phyloP scores from a whole-genome alignment of 208 protist genomes.

The Leishmania tropica region DNA sequence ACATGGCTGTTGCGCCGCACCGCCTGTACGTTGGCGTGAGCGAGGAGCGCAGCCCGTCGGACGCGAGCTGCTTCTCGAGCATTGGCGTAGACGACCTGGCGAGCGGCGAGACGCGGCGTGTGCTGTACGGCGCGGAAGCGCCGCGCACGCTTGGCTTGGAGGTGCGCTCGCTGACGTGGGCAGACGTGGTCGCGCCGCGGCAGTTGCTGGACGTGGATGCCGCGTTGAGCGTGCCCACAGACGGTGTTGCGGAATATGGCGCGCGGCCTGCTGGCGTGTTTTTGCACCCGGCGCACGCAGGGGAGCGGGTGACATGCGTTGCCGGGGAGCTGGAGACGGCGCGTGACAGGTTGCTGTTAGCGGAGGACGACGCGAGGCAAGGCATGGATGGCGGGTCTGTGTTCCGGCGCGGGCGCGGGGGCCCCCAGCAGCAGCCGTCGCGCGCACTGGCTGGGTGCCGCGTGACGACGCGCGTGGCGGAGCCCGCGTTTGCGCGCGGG shows the following conservation, averaged over 20 bases:
- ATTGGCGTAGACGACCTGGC: neutral
- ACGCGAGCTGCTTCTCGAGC: conserved; percentile 40
- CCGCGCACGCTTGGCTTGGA: conserved; percentile 11
- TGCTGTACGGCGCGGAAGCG: conserved; percentile 33
- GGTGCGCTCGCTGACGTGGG: conserved; percentile 25
- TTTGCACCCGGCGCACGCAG: conserved; percentile 31
- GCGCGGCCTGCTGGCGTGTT: conserved; percentile 18
- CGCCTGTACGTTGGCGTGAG: conserved; percentile 87
- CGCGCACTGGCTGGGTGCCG: conserved; percentile 56
- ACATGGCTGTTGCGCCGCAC: conserved; percentile 43
- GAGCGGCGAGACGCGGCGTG: conserved; percentile 9
- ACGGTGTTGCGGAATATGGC: neutral
- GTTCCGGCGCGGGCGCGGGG: conserved; percentile 34
- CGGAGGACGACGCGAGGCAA: conserved; percentile 19
- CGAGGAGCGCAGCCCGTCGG: conserved; percentile 54
- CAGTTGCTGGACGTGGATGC: neutral
- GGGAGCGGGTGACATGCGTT: conserved; percentile 39
- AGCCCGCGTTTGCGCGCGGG: conserved; percentile 50
- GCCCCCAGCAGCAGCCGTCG: conserved; percentile 40
- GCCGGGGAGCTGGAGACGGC: conserved; percentile 33
- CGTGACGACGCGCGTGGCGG: conserved; percentile 51
- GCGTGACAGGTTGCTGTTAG: conserved; percentile 36
- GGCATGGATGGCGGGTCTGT: conserved; percentile 15
- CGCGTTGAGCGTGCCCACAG: neutral
- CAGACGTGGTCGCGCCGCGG: neutral